Percentiles rank a stretch among this genome's conserved stretches.
These are phyloP conservation scores for Aquilaria yunnanensis DNA, from an alignment of 345 rosid genomes.

Conservation along the genomic window DNA sequence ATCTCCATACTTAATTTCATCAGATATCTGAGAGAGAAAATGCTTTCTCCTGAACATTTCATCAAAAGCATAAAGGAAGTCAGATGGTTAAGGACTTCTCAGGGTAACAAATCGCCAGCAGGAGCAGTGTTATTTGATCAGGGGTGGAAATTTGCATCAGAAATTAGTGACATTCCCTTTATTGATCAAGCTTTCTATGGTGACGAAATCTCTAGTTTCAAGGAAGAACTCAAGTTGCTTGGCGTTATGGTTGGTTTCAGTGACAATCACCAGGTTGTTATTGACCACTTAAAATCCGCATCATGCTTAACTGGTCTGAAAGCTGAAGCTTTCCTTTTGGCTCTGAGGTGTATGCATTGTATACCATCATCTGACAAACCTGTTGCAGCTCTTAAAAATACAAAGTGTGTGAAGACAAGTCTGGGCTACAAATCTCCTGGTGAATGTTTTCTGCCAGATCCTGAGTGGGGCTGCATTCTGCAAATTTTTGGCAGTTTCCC, in stretches of 20 bases:
- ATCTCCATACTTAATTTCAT: conserved; percentile 53
- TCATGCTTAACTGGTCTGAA: conserved; percentile 14
- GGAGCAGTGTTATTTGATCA: conserved; percentile 44
- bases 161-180: conserved; percentile 53
- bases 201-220: conserved; percentile 23
- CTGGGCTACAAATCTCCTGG: conserved; percentile 38
- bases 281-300: conserved; percentile 31
- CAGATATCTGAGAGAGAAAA: conserved; percentile 31
- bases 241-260: conserved; percentile 42
- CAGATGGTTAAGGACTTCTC: conserved; percentile 44
- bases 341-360: conserved; percentile 31
- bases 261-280: conserved; percentile 25
- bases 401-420: conserved; percentile 44
- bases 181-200: conserved; percentile 40
- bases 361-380: conserved; percentile 11
- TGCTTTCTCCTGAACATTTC: conserved; percentile 35
- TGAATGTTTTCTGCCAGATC: conserved; percentile 49
- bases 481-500: conserved; percentile 43
- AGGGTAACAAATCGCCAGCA: conserved; percentile 40
- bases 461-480: conserved; percentile 50
- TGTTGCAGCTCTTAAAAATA: conserved; percentile 15
- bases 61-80: conserved; percentile 28
- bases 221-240: conserved; percentile 46
- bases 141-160: conserved; percentile 44
- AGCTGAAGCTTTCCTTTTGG: conserved; percentile 38